These are phyloP conservation scores for Pseudozyma tsukubaensis DNA, from an alignment of 1,284 basidiomycete genomes.

Conservation along the genomic window DNA sequence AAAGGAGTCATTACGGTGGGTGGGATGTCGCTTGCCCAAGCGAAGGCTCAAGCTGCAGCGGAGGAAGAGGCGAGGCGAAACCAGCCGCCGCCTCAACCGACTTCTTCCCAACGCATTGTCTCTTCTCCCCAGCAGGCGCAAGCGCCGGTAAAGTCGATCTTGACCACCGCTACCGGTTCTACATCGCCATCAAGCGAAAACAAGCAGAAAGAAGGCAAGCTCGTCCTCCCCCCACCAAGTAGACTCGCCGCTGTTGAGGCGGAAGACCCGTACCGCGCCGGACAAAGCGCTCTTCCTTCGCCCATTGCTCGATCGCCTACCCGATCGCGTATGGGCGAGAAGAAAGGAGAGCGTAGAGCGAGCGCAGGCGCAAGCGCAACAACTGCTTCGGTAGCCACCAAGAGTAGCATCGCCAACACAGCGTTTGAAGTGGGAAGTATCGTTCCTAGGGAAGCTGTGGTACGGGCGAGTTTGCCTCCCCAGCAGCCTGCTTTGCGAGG, in stretches of 20 bases:
- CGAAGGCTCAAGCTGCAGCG: conserved; percentile 16
- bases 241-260: conserved; percentile 3
- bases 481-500: conserved; percentile 1
- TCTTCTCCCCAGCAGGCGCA: neutral
- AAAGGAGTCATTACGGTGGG: conserved; percentile 35
- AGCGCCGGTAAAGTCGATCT: neutral
- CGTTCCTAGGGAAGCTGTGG: conserved; percentile 19
- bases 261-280: conserved; percentile 25
- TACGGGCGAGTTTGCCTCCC: conserved; percentile 1
- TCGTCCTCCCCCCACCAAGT: conserved; percentile 23
- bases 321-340: neutral
- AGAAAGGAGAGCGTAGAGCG: neutral
- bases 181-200: neutral
- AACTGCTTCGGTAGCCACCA: conserved; percentile 4
- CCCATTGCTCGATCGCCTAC: neutral
- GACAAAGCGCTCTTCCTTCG: neutral
- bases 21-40: conserved; percentile 16
- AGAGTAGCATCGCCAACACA: conserved; percentile 8
- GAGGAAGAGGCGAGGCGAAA: conserved; percentile 1
- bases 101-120: neutral
- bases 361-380: neutral
- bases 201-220: conserved; percentile 6
- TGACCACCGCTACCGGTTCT: neutral
- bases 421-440: conserved; percentile 38
- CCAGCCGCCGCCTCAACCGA: no score